Base-by-base conservation (phyloP, 352 stramenopile species). In the Pythium aristosporum region DNA sequence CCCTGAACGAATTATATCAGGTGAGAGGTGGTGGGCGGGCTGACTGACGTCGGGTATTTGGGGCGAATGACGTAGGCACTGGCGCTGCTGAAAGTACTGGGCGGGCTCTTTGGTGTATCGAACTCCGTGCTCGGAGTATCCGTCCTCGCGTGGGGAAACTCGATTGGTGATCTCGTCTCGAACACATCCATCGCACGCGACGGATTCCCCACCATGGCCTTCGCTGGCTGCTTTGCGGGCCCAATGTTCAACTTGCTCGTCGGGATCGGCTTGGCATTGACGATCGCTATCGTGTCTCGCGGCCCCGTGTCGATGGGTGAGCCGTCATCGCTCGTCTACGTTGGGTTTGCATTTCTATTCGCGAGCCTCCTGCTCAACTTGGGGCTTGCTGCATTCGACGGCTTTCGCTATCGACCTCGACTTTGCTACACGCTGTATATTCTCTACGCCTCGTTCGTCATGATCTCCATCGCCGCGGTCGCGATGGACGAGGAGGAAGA, bases 191-290 rank as follows among this genome's bases (percentile, higher is more conserved):
- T 94, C 52, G 85, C 85, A 7, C 74, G 83, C 13, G 82, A 92
- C 49, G 85, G 85, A 7, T 92, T 92, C 53, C 85, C 85, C 1
- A 89, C 80, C 5, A 94, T 94, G 85, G 83, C 85, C 9, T 92
- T 94, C 39, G 82, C 82, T 18, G 83, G 85, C 21, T 94, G 85
- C 68, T 94, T 94, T 48, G 85, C 82, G 21, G 83, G 85, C 0
- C 85, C 85, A 18, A 89, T 92, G 76, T 92, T 92, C 67, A 91
- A 92, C 37, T 60, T 94, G 32, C 72, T 94, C 12, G 62, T 92
- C 7, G 85, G 85, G 21, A 79, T 92, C 34, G 85, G 85, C 4
- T 42, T 89, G 16, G 83, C 85, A 0, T 64, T 92, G 18, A 89
- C 80, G 12, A 79, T 92, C 48, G 77, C 78, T 5, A 88, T 88